Evolutionary conservation across 148 eudicot genomes (phyloP), one percentile per base, ranked within the genome.

Genomic region (Linanthus parryae): DNA sequence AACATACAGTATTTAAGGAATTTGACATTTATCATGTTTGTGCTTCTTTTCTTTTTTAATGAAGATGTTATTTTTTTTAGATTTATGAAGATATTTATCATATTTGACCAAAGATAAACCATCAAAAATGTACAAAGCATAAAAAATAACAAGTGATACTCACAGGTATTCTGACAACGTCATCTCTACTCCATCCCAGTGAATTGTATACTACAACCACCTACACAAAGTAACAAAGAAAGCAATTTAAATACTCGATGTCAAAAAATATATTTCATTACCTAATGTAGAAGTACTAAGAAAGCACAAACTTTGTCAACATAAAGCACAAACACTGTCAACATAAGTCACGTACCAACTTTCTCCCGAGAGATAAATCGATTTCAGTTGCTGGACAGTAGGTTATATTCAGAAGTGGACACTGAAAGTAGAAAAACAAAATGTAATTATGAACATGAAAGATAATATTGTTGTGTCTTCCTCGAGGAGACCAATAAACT

Each of bases 341-440:
- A 37, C 34, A 17, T 10, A 31, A 34, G 30, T n/a, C 38, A 21
- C 75, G 51, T 73, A 92, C 99, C 91, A 92, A 45, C 33, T 61
- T 77, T 68, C 76, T 92, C 31, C 90, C 88, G 38, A 25, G 59
- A 46, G 96, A 77, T 48, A 87, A 68, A 59, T 78, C 78, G 59
- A 65, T 69, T 76, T 92, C 99, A 25, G 96, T 73, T 66, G 85
- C 74, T 29, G 99, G 94, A 60, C 99, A 92, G 61, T 84, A 82
- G 47, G 83, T 87, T 59, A 92, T 79, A 69, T 92, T 92, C 56
- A 87, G 28, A 68, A 87, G 87, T 12, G 96, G 99, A 48, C 99
- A 92, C 99, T 92, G 88, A 35, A 73, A 57, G 27, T 24, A 42
- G 58, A 41, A 31, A 33, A 45, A 24, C 40, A 51, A 46, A 48